These are phyloP conservation scores for Phtheirospermum japonicum DNA, from an alignment of 257 asterid genomes.

Conservation along the genomic window DNA sequence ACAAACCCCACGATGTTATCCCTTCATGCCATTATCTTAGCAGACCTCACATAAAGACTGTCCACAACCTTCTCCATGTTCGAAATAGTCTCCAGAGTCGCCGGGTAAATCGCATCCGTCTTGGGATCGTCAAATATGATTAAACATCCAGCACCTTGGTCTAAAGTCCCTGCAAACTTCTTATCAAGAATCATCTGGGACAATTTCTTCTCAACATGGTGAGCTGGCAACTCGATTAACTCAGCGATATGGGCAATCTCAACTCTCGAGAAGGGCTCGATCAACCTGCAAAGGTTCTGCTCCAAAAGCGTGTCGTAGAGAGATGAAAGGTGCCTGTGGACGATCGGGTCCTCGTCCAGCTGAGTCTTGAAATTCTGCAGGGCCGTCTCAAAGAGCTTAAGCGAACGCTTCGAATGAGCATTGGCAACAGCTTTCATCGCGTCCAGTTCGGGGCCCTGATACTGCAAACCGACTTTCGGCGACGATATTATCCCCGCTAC, in stretches of 20 bases:
- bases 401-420: slow-evolving; percentile 60
- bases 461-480: slow-evolving; percentile 56
- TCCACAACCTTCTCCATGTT: slow-evolving; percentile 71
- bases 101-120: slow-evolving; percentile 59
- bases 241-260: slow-evolving; percentile 64
- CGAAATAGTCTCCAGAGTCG: slow-evolving; percentile 52
- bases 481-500: slow-evolving; percentile 63
- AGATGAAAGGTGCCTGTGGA: slow-evolving; percentile 65
- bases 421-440: slow-evolving; percentile 70
- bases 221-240: slow-evolving; percentile 52
- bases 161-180: slow-evolving; percentile 67
- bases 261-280: slow-evolving; percentile 61
- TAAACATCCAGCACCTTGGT: slow-evolving; percentile 68
- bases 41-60: slow-evolving; percentile 62
- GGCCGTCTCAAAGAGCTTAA: slow-evolving; percentile 59
- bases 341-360: slow-evolving; percentile 65
- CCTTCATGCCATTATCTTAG: slow-evolving; percentile 60
- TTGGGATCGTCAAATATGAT: slow-evolving; percentile 59
- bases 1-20: too few relatives aligned
- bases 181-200: slow-evolving; percentile 66
- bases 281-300: slow-evolving; percentile 71
- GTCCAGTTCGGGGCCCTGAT: slow-evolving; percentile 61
- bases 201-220: slow-evolving; percentile 57
- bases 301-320: slow-evolving; percentile 58
- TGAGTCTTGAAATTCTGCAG: slow-evolving; percentile 53